A percentile compares a stretch with the other conserved stretches of the same genome.
Conservation (phyloP, 345 rosid species). For the Camelina sativa region DNA sequence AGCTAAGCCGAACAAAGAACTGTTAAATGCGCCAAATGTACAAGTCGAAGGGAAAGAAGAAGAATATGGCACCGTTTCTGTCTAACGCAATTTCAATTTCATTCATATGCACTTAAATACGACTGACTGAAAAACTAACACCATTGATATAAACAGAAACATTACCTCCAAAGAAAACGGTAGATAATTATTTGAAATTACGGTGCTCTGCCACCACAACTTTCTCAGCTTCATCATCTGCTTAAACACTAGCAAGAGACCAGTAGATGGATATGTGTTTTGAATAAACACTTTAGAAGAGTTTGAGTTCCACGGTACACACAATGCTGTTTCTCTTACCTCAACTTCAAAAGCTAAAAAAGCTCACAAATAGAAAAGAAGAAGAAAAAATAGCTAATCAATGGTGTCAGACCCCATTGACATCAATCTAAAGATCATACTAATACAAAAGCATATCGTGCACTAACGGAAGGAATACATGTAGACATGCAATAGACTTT, state of each 20-base stretch:
- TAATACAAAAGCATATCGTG: conserved; percentile 37
- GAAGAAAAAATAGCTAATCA: background rate
- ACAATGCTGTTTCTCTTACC: conserved; percentile 18
- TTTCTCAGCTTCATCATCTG: background rate
- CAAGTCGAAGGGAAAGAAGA: background rate
- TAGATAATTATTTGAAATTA: background rate
- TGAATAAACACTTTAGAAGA: conserved; percentile 15
- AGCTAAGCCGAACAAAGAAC: too few species aligned
- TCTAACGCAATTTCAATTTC: background rate
- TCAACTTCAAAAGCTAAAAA: conserved; percentile 20
- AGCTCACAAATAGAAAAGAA: conserved; percentile 13
- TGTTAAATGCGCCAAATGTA: too few species aligned
- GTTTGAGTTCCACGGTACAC: conserved; percentile 22
- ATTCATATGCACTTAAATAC: background rate
- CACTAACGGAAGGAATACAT: conserved; percentile 33
- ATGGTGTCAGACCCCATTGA: conserved; percentile 20
- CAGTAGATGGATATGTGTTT: background rate
- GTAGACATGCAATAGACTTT: conserved; percentile 6
- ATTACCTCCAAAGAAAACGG: background rate
- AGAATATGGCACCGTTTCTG: background rate
- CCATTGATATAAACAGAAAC: background rate
- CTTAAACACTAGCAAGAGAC: conserved; percentile 16
- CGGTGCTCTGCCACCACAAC: background rate
- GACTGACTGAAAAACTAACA: background rate
- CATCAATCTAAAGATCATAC: conserved; percentile 39